phyloP scores from a whole-genome alignment of 495 filamentous ascomycete genomes.

The Articulospora tetracladia region DNA sequence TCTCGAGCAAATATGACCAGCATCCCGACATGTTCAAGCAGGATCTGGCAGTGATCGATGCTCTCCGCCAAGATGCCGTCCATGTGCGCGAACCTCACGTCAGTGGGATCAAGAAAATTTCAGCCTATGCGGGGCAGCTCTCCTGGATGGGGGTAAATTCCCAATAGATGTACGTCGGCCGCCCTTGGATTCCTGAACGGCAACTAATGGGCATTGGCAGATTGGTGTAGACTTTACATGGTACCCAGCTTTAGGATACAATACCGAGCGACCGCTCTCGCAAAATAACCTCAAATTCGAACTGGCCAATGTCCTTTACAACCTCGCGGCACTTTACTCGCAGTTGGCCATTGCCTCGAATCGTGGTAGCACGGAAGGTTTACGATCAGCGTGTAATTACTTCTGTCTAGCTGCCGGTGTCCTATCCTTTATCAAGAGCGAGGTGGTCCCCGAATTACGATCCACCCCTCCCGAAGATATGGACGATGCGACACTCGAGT shows the following conservation, averaged over 20 bases:
- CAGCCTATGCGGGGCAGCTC: slow-evolving; percentile 86
- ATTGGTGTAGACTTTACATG: slow-evolving; percentile 94
- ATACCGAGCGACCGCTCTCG: slow-evolving; percentile 72
- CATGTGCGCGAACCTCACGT: slow-evolving; percentile 84
- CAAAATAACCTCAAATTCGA: slow-evolving; percentile 95
- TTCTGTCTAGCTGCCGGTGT: slow-evolving; percentile 88
- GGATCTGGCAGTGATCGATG: slow-evolving; percentile 84
- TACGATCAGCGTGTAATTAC: slow-evolving; percentile 87
- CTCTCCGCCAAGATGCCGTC: slow-evolving; percentile 74
- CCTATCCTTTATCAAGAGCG: slow-evolving; percentile 70
- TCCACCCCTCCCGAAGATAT: slow-evolving; percentile 90
- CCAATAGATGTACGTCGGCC: slow-evolving; percentile 78
- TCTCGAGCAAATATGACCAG: slow-evolving; percentile 98
- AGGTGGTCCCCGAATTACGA: slow-evolving; percentile 80
- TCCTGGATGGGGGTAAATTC: slow-evolving; percentile 94
- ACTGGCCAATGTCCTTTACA: slow-evolving; percentile 89
- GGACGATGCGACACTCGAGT: slow-evolving; percentile 83
- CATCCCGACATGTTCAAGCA: slow-evolving; percentile 95
- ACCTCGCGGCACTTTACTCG: slow-evolving; percentile 88
- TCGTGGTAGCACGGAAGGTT: slow-evolving; percentile 72
- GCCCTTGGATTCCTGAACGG: not conserved
- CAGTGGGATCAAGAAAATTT: slow-evolving; percentile 84
- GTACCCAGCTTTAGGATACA: slow-evolving; percentile 92
- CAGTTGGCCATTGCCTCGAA: slow-evolving; percentile 83
- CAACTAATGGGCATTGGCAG: slow-evolving; percentile 41